Evolutionary conservation across 495 filamentous ascomycete species (phyloP).

Genomic region (Neurospora intermedia): DNA sequence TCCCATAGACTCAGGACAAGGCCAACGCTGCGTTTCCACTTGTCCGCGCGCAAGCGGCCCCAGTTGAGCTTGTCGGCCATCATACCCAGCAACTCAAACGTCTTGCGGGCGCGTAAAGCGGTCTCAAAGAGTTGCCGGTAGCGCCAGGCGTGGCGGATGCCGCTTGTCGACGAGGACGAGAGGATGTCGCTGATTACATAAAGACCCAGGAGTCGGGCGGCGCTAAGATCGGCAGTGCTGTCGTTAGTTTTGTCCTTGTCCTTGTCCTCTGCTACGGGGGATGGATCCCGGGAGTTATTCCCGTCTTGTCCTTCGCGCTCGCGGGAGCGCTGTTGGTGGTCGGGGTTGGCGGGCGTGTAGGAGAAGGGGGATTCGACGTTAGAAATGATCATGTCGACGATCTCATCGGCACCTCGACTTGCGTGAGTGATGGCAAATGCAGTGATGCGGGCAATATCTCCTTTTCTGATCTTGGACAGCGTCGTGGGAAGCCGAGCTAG

Average conservation of each 20-base stretch:
- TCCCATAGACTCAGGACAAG: constrained; percentile 74
- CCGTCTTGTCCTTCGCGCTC: constrained; percentile 27
- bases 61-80: constrained; percentile 68
- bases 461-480: constrained; percentile 63
- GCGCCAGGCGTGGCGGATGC: constrained; percentile 81
- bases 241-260: constrained; percentile 24
- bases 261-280: constrained; percentile 29
- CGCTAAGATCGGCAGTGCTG: constrained; percentile 46
- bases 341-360: constrained; percentile 44
- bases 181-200: constrained; percentile 85
- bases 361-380: constrained; percentile 71
- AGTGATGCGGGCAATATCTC: constrained; percentile 78
- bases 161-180: constrained; percentile 69
- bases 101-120: constrained; percentile 53
- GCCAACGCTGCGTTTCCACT: constrained; percentile 78
- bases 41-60: constrained; percentile 77
- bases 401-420: constrained; percentile 66
- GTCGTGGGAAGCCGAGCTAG: constrained; percentile 71
- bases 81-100: constrained; percentile 73
- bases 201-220: constrained; percentile 69
- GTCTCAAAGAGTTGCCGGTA: constrained; percentile 80
- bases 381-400: constrained; percentile 73
- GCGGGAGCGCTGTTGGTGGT: constrained; percentile 28
- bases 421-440: constrained; percentile 86
- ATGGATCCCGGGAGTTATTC: constrained; percentile 19